Evolutionary conservation across 305 asterid species (phyloP).

Genomic region (Plantago lanceolata): DNA sequence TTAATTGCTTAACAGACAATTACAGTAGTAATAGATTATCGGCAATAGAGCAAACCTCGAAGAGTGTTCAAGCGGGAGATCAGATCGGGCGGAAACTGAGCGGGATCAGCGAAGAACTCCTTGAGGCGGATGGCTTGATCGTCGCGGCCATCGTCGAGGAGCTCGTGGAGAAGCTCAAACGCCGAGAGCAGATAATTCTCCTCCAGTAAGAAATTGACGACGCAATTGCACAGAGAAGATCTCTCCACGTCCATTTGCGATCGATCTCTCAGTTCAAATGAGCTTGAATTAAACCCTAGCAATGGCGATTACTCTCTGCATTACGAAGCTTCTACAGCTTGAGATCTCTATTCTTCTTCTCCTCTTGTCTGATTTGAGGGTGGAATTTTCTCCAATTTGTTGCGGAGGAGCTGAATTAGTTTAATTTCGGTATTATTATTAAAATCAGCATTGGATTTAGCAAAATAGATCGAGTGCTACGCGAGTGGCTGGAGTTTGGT

Average conservation of each 20-base stretch:
- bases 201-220: conserved; percentile 86
- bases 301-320: conserved; percentile 32
- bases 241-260: conserved; percentile 87
- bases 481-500: conserved; percentile 12
- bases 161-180: conserved; percentile 98
- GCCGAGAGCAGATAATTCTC: conserved; percentile 94
- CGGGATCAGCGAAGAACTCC: conserved; percentile 79
- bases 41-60: conserved; percentile 51
- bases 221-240: conserved; percentile 97
- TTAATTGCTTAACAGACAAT: too few relatives aligned
- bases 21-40: background rate
- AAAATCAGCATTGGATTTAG: background rate
- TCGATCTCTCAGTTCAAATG: conserved; percentile 28
- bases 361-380: conserved; percentile 27
- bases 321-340: background rate
- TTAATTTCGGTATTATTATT: background rate
- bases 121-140: conserved; percentile 94
- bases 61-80: conserved; percentile 88
- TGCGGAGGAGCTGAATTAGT: background rate
- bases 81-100: conserved; percentile 89
- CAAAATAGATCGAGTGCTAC: conserved; percentile 18
- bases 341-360: background rate
- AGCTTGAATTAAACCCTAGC: conserved; percentile 12
- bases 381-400: conserved; percentile 23
- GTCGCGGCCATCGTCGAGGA: conserved; percentile 94